Evolutionary conservation across 495 filamentous ascomycete genomes (phyloP).

Genomic region (Choiromyces venosus): DNA sequence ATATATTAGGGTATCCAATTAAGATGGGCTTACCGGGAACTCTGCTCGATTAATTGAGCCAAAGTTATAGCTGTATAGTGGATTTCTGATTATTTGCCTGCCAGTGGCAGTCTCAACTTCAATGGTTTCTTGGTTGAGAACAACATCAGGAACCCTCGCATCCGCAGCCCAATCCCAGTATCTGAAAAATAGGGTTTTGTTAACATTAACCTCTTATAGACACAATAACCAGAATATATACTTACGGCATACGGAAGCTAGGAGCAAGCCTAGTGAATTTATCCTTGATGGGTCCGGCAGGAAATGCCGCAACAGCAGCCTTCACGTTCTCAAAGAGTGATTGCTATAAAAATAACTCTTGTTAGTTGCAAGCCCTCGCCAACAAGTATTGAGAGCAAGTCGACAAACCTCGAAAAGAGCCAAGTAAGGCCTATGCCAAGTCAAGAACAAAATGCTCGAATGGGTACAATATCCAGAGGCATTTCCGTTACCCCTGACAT

Average conservation of each 20-base stretch:
- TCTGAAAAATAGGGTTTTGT: background rate
- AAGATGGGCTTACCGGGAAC: conserved; percentile 21
- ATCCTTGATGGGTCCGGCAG: conserved; percentile 24
- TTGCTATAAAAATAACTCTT: conserved; percentile 17
- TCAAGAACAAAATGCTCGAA: conserved; percentile 59
- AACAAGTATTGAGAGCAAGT: background rate
- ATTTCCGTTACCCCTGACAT: conserved; percentile 29
- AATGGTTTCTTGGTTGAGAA: conserved; percentile 20
- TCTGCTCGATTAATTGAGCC: conserved; percentile 20
- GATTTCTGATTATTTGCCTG: conserved; percentile 28
- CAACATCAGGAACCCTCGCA: conserved; percentile 17
- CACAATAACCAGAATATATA: background rate
- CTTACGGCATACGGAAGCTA: conserved; percentile 31
- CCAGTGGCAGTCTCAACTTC: conserved; percentile 25
- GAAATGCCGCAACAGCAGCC: conserved; percentile 32
- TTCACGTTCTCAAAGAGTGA: conserved; percentile 25
- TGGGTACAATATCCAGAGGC: conserved; percentile 60
- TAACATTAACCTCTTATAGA: background rate
- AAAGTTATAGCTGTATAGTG: conserved; percentile 34
- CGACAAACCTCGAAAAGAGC: conserved; percentile 55
- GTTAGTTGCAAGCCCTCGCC: background rate
- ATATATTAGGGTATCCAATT: background rate
- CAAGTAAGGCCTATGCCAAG: conserved; percentile 69
- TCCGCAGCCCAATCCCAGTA: conserved; percentile 37
- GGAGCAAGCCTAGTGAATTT: conserved; percentile 29